phyloP scores from a whole-genome alignment of 352 stramenopile genomes.

The Pythium chondricola region DNA sequence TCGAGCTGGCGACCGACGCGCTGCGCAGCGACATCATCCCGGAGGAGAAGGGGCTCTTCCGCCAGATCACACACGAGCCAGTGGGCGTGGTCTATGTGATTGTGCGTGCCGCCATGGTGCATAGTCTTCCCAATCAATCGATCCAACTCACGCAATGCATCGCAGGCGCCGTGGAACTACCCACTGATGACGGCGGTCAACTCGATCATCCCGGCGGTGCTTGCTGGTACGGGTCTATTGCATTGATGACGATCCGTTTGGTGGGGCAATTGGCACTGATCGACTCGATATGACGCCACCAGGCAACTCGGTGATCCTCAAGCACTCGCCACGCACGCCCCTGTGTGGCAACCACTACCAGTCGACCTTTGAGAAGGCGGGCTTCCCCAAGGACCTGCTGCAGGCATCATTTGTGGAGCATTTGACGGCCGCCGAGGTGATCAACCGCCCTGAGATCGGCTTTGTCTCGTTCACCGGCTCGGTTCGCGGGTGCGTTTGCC shows the following conservation, averaged over 20 bases:
- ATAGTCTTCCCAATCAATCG: too few species aligned
- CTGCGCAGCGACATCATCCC: conserved; percentile 59
- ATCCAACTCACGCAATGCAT: not conserved
- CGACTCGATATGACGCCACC: too few species aligned
- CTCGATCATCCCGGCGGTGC: conserved; percentile 74
- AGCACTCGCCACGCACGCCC: conserved; percentile 75
- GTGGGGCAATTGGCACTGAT: too few species aligned
- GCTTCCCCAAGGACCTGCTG: conserved; percentile 60
- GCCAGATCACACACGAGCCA: conserved; percentile 75
- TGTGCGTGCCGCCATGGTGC: conserved; percentile 23
- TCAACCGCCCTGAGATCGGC: conserved; percentile 54
- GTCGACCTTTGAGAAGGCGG: conserved; percentile 58
- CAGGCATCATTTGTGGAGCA: conserved; percentile 64
- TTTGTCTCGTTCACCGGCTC: conserved; percentile 86
- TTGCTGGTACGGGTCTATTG: conserved; percentile 40
- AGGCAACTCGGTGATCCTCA: conserved; percentile 77
- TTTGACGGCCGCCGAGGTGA: conserved; percentile 56
- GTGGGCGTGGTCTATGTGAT: conserved; percentile 82
- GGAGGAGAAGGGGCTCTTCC: conserved; percentile 60
- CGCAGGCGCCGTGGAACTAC: conserved; percentile 79
- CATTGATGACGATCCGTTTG: too few species aligned
- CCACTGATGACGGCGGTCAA: conserved; percentile 85
- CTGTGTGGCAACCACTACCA: conserved; percentile 73
- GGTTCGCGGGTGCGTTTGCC: conserved; percentile 41
- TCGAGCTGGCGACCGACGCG: conserved; percentile 60